Base-by-base conservation (phyloP, 164 flowering plant genomes). In the Magnolia kwangsiensis region DNA sequence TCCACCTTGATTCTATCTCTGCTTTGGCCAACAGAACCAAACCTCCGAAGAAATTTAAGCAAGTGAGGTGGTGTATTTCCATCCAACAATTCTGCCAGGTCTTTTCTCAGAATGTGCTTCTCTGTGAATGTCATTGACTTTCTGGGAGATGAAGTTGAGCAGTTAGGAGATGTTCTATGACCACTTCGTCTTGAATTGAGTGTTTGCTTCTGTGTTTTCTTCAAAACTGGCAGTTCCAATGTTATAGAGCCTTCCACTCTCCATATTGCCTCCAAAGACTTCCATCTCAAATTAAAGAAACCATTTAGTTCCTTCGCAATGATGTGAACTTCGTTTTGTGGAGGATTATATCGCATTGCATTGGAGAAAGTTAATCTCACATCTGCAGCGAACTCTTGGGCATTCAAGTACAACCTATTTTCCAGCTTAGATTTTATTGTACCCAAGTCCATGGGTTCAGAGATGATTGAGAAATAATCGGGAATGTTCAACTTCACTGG, bases 371-470 rank as follows among this genome's bases (percentile, higher is more conserved):
- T 94, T 82, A 94, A 80, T 72, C 90, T 86, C 31, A 96, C 88
- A 83, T 94, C 98, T 69, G 90, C 89, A 5, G 89, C 93, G 85
- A 96, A 96, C 37, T 87, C 92, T 31, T 85, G 87, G 8, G 73
- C 21, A 29, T 45, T 69, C n/a, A 3, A 59, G 79, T 94, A 96
- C 37, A 74, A 7, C 75, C 85, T 83, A 7, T 82, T 84, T 19
- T 79, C 84, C 72, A 96, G 82, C 45, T 87, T 96, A 16, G 83
- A 75, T 49, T 82, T 90, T 4, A 96, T 77, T 21, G 99, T 94
- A 20, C 99, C 96, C 80, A 96, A 84, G 82, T 96, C 99, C 99
- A 96, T 96, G 7, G 98, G 97, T 7, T 85, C 19, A 1, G 82
- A 68, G 51, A 96, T 88, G 8, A 94, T 81, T 0, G 85, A 66